These are phyloP conservation scores for Abelmoschus esculentus DNA, from an alignment of 345 rosid genomes.

Conservation along the genomic window DNA sequence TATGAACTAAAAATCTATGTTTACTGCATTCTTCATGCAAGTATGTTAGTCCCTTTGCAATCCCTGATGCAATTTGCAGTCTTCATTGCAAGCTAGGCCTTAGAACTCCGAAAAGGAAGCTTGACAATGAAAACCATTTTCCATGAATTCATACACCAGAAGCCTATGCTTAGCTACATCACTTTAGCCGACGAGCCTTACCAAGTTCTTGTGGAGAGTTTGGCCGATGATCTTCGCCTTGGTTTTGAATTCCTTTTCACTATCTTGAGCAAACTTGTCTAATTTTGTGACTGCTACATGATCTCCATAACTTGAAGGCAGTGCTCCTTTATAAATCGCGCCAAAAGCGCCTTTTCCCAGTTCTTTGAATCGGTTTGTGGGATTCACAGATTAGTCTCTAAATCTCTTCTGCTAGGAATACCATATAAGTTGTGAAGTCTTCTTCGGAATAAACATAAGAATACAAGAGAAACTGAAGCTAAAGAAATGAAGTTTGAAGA, in stretches of 20 bases:
- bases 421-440: not conserved
- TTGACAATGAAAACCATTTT: not conserved
- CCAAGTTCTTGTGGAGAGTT: not conserved
- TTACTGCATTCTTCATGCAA: conserved; percentile 42
- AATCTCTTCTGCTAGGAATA: not conserved
- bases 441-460: not conserved
- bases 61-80: conserved; percentile 28
- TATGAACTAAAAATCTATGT: no score
- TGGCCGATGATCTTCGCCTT: not conserved
- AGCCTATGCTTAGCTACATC: not conserved
- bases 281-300: not conserved
- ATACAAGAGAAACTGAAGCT: not conserved
- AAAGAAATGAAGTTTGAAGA: not conserved
- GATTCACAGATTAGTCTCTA: not conserved
- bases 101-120: not conserved
- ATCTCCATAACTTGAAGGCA: not conserved
- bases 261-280: not conserved
- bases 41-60: conserved; percentile 38
- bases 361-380: not conserved
- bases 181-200: not conserved
- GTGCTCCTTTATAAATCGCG: not conserved
- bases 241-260: not conserved
- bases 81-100: not conserved
- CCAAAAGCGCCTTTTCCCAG: not conserved
- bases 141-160: not conserved